Evolutionary conservation across 257 asterid genomes (phyloP).

Genomic region (Solanum lignicaule): DNA sequence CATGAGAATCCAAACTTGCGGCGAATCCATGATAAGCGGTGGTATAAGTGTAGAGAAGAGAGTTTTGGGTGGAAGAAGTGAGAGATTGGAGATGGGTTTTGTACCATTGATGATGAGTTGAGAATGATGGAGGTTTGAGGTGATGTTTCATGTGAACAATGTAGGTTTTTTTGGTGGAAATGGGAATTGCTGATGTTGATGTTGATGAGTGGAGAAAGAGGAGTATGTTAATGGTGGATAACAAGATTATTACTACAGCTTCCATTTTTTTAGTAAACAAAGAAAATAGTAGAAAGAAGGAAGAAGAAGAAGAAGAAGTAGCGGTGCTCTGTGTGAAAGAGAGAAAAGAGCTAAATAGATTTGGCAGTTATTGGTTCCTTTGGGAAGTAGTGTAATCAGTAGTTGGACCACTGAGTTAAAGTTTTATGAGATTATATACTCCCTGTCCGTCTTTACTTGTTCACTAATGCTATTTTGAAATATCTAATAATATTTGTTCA

Average conservation of each 20-base stretch:
- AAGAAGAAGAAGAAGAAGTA: not conserved
- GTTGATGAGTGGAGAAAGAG: not conserved
- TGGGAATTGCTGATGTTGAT: not conserved
- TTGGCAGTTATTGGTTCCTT: not conserved
- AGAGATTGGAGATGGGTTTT: constrained; percentile 2
- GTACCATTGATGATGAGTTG: constrained; percentile 31
- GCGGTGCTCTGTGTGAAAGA: not conserved
- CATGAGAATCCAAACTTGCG: constrained; percentile 12
- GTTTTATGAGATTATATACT: no score
- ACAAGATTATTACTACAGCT: constrained; percentile 3
- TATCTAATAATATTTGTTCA: no score
- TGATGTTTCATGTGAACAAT: constrained; percentile 31
- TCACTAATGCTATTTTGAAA: no score
- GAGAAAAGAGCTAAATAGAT: not conserved
- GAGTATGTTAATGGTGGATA: not conserved
- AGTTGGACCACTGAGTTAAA: no score
- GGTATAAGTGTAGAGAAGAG: constrained; percentile 23
- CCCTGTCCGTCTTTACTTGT: no score
- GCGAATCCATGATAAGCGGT: constrained; percentile 30
- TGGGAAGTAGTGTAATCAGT: not conserved
- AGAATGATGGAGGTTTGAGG: constrained; percentile 18
- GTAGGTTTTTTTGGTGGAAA: constrained; percentile 10
- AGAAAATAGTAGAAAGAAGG: not conserved
- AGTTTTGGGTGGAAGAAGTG: not conserved
- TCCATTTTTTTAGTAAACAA: not conserved